Evolutionary conservation across 2,329 filamentous ascomycete species (phyloP).

Genomic region (Chaetomium sp.): DNA sequence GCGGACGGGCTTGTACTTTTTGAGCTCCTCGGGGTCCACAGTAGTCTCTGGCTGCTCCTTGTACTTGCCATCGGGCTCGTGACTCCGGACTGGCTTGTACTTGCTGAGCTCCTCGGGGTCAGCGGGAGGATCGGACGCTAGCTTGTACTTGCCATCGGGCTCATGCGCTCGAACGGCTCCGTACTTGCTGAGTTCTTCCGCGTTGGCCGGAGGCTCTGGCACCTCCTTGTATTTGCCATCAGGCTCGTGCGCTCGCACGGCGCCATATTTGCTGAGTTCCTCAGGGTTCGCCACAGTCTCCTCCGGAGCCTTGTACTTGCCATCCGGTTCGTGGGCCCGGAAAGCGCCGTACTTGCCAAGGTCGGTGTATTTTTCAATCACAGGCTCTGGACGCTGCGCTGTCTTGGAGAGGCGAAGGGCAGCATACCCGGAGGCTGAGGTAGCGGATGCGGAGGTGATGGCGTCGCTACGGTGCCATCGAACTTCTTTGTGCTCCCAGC

Average conservation of each 20-base stretch:
- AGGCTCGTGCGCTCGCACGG: conserved; percentile 12
- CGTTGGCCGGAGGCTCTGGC: conserved; percentile 10
- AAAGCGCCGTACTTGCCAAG: conserved; percentile 32
- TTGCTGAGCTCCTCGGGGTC: conserved; percentile 31
- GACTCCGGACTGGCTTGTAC: conserved; percentile 25
- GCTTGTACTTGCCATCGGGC: conserved; percentile 20
- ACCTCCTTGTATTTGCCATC: conserved; percentile 12
- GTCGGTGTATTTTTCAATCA: conserved; percentile 33
- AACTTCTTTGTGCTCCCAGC: conserved; percentile 19
- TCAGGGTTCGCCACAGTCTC: neutral
- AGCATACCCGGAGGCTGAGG: conserved; percentile 24
- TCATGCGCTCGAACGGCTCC: conserved; percentile 13
- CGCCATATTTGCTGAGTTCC: conserved; percentile 35
- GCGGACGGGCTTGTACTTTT: neutral
- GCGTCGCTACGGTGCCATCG: conserved; percentile 21
- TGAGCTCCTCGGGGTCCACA: neutral
- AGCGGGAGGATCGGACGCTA: neutral
- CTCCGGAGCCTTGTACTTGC: conserved; percentile 19
- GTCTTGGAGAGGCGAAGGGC: conserved; percentile 31
- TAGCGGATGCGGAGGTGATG: conserved; percentile 12
- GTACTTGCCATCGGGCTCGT: conserved; percentile 15
- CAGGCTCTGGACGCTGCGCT: conserved; percentile 24
- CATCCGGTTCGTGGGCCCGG: conserved; percentile 6
- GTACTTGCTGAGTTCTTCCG: conserved; percentile 39
- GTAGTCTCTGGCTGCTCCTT: neutral